Percentiles rank a stretch among this genome's conserved stretches.
Evolutionary conservation across 352 stramenopile species (phyloP).

Genomic region (Phytopythium ostracodes): DNA sequence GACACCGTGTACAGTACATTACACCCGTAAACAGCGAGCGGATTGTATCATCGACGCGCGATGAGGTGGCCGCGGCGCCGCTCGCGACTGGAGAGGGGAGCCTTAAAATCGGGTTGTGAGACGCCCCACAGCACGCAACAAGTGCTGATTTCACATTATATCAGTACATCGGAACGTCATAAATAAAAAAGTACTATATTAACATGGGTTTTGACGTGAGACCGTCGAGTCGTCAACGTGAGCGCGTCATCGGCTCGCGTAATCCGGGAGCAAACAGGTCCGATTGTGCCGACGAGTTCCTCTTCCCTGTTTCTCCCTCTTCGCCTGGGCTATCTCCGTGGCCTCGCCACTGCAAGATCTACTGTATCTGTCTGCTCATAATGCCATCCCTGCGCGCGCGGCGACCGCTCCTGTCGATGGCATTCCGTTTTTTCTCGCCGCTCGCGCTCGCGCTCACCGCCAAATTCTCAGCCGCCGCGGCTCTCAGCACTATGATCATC

Average conservation of each 20-base stretch:
- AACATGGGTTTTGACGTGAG: not conserved
- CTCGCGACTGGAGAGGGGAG: not conserved
- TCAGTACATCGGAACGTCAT: too few species aligned
- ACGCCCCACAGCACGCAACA: too few species aligned
- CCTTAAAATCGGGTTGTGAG: too few species aligned
- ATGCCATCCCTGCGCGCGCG: not conserved
- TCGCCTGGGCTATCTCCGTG: not conserved
- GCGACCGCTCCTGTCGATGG: not conserved
- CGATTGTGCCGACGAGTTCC: too few species aligned
- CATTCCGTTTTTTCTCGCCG: slow-evolving; percentile 4
- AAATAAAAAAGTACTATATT: not conserved
- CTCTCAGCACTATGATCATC: slow-evolving; percentile 20
- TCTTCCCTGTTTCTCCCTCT: too few species aligned
- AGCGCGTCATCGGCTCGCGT: not conserved
- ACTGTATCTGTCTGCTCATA: not conserved
- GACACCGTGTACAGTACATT: too few species aligned
- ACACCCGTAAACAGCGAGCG: not conserved
- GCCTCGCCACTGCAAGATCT: not conserved
- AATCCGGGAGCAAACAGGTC: not conserved
- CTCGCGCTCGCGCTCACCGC: not conserved
- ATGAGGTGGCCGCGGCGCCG: slow-evolving; percentile 1
- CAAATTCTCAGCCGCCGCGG: not conserved
- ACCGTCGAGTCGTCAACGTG: too few species aligned
- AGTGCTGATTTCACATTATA: too few species aligned
- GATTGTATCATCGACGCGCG: not conserved